phyloP scores from a whole-genome alignment of 345 rosid genomes.

The Limnanthes douglasii region DNA sequence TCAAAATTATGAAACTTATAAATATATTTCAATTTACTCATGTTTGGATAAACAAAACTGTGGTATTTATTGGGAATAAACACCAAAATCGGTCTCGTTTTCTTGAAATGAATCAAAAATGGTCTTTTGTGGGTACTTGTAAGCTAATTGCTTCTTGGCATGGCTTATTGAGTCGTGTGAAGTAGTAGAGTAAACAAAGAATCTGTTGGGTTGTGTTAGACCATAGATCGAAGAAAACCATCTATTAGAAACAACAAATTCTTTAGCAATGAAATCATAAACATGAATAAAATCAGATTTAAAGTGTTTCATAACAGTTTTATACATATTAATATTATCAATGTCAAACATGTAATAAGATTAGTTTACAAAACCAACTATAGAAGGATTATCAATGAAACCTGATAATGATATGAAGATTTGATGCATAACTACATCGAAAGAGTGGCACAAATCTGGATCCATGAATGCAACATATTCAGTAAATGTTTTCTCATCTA shows the following conservation, averaged over 20 bases:
- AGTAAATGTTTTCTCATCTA: too few relatives aligned
- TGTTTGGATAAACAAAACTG: conserved; percentile 69
- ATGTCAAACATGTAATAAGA: conserved; percentile 54
- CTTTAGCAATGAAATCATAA: conserved; percentile 41
- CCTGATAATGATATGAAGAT: conserved; percentile 76
- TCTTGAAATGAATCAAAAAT: conserved; percentile 82
- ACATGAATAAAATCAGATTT: conserved; percentile 60
- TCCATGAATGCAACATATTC: conserved; percentile 86
- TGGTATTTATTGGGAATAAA: conserved; percentile 74
- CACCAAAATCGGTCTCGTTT: conserved; percentile 46
- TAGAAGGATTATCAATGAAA: conserved; percentile 59
- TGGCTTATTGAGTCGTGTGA: conserved; percentile 94
- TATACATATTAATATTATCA: conserved; percentile 59
- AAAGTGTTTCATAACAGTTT: conserved; percentile 81
- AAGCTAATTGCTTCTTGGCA: conserved; percentile 55
- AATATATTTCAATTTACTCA: conserved; percentile 71
- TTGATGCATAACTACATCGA: conserved; percentile 68
- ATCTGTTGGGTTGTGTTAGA: conserved; percentile 91
- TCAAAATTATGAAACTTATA: conserved; percentile 53
- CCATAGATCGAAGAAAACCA: conserved; percentile 98
- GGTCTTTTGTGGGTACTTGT: conserved; percentile 85
- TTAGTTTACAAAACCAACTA: conserved; percentile 86
- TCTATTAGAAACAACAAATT: conserved; percentile 74
- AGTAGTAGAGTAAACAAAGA: conserved; percentile 80
- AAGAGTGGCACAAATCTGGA: conserved; percentile 95